A percentile compares a stretch with the other conserved stretches of the same genome.
These are phyloP conservation scores for Aspergillus terreus DNA, from an alignment of 2,329 filamentous ascomycete species.

Conservation along the genomic window DNA sequence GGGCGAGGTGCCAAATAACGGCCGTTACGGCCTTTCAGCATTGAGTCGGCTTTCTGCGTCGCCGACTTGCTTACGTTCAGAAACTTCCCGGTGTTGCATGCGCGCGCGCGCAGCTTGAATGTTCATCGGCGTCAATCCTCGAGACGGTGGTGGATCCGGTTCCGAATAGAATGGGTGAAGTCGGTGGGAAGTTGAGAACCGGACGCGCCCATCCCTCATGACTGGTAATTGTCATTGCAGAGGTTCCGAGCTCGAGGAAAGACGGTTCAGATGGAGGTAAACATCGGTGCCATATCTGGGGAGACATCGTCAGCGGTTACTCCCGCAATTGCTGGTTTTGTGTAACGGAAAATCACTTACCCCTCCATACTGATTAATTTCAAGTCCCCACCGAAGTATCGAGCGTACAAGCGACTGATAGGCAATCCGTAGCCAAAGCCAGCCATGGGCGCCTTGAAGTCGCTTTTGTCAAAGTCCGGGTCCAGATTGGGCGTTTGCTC, in stretches of 20 bases:
- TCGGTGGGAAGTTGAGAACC: conserved; percentile 39
- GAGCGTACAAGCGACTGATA: conserved; percentile 87
- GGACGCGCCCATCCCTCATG: conserved; percentile 69
- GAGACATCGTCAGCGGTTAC: background rate
- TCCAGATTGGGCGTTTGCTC: conserved; percentile 92
- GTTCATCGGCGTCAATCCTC: conserved; percentile 51
- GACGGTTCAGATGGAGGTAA: conserved; percentile 92
- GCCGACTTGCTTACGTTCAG: conserved; percentile 84
- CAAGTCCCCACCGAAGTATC: conserved; percentile 95
- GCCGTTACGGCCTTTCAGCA: conserved; percentile 32
- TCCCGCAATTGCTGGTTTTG: background rate
- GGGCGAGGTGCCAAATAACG: conserved; percentile 12
- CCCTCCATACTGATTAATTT: conserved; percentile 99
- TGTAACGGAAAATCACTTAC: conserved; percentile 52
- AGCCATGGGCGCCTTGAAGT: conserved; percentile 99
- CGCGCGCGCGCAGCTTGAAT: conserved; percentile 64
- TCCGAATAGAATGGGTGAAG: conserved; percentile 38
- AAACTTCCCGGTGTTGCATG: conserved; percentile 69
- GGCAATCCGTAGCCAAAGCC: conserved; percentile 97
- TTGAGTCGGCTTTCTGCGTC: conserved; percentile 78
- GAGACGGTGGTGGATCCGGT: conserved; percentile 36
- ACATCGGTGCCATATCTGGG: conserved; percentile 93
- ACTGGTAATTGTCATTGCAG: conserved; percentile 88
- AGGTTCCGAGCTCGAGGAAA: conserved; percentile 93
- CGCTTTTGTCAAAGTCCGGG: conserved; percentile 96